Evolutionary conservation across 129 eudicot species (phyloP).

Genomic region (Saposhnikovia divaricata): DNA sequence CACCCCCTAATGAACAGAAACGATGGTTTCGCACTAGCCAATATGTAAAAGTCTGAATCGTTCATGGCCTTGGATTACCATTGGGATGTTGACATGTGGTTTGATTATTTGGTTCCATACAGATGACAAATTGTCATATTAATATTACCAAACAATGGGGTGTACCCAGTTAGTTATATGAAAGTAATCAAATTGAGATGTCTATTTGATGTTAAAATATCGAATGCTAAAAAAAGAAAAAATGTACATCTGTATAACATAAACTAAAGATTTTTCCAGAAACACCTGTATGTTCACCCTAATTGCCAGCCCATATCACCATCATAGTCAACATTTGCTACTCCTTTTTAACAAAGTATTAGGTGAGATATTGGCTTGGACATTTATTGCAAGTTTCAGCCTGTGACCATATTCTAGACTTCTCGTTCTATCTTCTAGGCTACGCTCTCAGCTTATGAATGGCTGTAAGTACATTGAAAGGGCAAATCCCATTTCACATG

Average conservation of each 20-base stretch:
- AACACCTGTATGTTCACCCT: background rate
- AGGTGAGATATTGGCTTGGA: background rate
- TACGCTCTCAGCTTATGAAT: background rate
- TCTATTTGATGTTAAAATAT: background rate
- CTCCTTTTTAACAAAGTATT: background rate
- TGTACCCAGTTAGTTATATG: background rate
- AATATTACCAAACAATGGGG: background rate
- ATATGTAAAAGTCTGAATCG: background rate
- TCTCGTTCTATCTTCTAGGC: background rate
- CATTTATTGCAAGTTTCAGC: background rate
- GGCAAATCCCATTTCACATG: background rate
- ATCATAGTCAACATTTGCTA: background rate
- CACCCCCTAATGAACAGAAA: background rate
- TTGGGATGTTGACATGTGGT: background rate
- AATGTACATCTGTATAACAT: background rate
- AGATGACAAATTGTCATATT: background rate
- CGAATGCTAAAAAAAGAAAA: background rate
- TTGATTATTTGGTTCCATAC: background rate
- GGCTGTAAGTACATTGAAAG: background rate
- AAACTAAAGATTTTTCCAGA: background rate
- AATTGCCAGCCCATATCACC: slow-evolving; percentile 2
- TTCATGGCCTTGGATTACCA: background rate
- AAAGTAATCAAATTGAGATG: background rate
- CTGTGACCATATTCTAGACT: background rate
- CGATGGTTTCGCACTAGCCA: background rate